Conservation (phyloP, 345 rosid genomes). For the Camelina neglecta region DNA sequence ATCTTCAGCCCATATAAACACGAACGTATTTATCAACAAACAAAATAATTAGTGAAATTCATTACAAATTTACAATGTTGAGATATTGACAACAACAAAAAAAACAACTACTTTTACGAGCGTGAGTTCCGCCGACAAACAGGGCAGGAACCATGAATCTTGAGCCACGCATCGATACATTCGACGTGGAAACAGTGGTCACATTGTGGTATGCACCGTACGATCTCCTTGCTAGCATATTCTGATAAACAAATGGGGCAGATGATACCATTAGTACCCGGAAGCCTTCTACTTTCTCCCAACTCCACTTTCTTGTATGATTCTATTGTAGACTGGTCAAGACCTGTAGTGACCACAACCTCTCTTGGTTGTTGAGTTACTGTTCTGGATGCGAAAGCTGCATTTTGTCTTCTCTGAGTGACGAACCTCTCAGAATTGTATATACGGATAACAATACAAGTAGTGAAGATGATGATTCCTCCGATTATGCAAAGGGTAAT, state of each 20-base stretch:
- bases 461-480: conserved; percentile 42
- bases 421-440: conserved; percentile 26
- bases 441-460: conserved; percentile 41
- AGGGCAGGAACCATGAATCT: conserved; percentile 61
- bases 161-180: conserved; percentile 75
- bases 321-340: conserved; percentile 66
- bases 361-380: conserved; percentile 39
- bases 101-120: conserved; percentile 1
- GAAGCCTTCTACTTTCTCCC: conserved; percentile 66
- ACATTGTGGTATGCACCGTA: conserved; percentile 64
- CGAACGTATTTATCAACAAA: neutral
- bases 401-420: neutral
- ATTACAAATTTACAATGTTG: neutral
- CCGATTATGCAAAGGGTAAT: conserved; percentile 46
- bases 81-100: neutral
- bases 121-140: conserved; percentile 65
- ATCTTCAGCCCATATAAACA: neutral
- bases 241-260: conserved; percentile 72
- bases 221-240: conserved; percentile 53
- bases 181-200: conserved; percentile 69
- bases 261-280: conserved; percentile 54
- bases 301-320: conserved; percentile 65
- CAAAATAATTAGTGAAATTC: neutral
- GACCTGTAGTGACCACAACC: conserved; percentile 37
- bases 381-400: neutral